These are phyloP conservation scores for Tetracladium setigerum DNA, from an alignment of 495 filamentous ascomycete species.

Conservation along the genomic window DNA sequence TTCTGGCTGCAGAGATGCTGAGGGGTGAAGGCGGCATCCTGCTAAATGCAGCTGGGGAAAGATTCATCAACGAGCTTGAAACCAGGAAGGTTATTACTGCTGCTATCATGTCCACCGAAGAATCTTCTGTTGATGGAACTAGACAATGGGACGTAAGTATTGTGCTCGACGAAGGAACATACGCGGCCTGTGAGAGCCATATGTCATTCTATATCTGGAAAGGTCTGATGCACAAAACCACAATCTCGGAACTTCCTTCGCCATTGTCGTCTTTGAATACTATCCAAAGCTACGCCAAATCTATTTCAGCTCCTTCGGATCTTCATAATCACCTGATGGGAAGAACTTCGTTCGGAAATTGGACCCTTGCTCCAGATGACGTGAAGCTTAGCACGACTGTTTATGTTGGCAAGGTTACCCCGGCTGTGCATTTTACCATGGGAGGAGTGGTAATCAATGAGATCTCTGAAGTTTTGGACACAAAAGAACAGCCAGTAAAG, in stretches of 20 bases:
- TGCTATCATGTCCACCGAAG: constrained; percentile 29
- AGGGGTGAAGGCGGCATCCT: constrained; percentile 53
- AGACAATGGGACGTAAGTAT: constrained; percentile 48
- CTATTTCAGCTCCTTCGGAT: constrained; percentile 25
- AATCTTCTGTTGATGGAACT: constrained; percentile 4
- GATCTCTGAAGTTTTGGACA: constrained; percentile 30
- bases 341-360: constrained; percentile 42
- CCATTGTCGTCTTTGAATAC: constrained; percentile 30
- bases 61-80: constrained; percentile 52
- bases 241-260: constrained; percentile 38
- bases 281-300: constrained; percentile 37
- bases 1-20: constrained; percentile 54
- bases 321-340: constrained; percentile 36
- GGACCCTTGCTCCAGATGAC: constrained; percentile 37
- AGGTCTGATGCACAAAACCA: constrained; percentile 43
- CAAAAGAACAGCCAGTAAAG: constrained; percentile 27
- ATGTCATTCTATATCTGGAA: constrained; percentile 53
- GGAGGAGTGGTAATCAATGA: constrained; percentile 43
- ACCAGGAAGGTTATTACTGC: constrained; percentile 44
- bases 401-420: constrained; percentile 48
- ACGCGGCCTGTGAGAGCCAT: constrained; percentile 40
- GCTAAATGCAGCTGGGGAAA: constrained; percentile 32
- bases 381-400: constrained; percentile 32
- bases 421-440: constrained; percentile 55
- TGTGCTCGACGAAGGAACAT: constrained; percentile 49